Evolutionary conservation across 2,329 filamentous ascomycete genomes (phyloP).

Genomic region (Fusarium odoratissimum): DNA sequence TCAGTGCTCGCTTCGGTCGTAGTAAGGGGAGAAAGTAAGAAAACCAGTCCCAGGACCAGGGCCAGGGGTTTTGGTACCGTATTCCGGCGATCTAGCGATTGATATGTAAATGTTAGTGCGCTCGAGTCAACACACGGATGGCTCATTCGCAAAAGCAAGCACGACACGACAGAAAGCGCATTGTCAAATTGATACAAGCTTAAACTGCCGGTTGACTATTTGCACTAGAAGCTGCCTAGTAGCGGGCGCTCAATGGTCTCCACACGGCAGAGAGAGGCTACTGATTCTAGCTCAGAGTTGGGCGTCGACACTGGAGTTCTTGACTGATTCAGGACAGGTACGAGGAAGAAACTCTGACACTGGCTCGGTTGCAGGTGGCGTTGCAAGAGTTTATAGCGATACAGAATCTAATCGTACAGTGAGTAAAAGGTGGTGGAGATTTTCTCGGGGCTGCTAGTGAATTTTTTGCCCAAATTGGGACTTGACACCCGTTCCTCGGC

Average conservation of each 20-base stretch:
- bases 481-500: conserved; percentile 17
- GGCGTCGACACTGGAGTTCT: not conserved
- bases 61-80: not conserved
- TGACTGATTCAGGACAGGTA: not conserved
- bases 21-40: not conserved
- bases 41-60: not conserved
- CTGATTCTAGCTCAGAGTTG: not conserved
- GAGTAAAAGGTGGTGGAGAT: conserved; percentile 8
- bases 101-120: not conserved
- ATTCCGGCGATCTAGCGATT: not conserved
- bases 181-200: not conserved
- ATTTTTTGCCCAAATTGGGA: conserved; percentile 11
- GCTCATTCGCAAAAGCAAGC: not conserved
- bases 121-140: not conserved
- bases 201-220: not conserved
- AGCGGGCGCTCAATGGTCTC: not conserved
- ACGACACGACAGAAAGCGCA: not conserved
- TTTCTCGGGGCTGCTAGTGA: conserved; percentile 5
- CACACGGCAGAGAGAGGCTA: not conserved
- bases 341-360: not conserved
- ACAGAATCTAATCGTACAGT: not conserved
- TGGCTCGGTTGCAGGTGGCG: conserved; percentile 1
- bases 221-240: not conserved
- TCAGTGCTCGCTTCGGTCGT: conserved; percentile 10
- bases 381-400: not conserved